phyloP scores from a whole-genome alignment of 768 basidiomycete species.

The Boletus sensibilis region DNA sequence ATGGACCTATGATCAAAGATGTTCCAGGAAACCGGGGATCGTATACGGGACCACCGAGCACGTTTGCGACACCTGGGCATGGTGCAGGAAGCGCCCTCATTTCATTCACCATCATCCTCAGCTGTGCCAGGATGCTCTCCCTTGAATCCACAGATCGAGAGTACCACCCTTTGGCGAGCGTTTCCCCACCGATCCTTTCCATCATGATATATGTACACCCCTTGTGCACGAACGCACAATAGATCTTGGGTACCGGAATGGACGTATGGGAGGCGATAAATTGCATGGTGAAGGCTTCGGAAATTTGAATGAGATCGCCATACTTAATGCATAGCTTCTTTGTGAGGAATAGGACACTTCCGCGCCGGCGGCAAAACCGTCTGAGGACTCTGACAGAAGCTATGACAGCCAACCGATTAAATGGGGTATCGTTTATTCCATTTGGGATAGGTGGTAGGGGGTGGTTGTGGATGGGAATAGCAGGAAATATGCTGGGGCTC shows the following conservation, averaged over 20 bases:
- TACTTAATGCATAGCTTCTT: neutral
- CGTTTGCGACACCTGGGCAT: neutral
- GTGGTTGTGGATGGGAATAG: no score
- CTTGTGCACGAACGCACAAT: neutral
- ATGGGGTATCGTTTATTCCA: no score
- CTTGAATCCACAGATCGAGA: neutral
- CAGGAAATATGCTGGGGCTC: no score
- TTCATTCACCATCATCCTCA: neutral
- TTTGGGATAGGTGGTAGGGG: no score
- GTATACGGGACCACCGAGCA: neutral
- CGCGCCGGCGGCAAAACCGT: no score
- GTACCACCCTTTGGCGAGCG: neutral
- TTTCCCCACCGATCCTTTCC: neutral
- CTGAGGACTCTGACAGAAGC: no score
- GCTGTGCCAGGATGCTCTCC: neutral
- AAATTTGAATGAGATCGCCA: neutral
- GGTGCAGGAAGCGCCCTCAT: neutral
- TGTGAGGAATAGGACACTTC: neutral
- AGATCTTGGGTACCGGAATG: neutral
- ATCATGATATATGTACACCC: neutral
- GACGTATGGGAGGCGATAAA: neutral
- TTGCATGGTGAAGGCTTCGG: neutral
- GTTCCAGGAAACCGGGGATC: no score
- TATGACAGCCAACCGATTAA: no score
- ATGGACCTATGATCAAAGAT: no score